A percentile compares a stretch with the other conserved stretches of the same genome.
phyloP scores from a whole-genome alignment of 352 stramenopile genomes.

The Phytophthora boehmeriae region DNA sequence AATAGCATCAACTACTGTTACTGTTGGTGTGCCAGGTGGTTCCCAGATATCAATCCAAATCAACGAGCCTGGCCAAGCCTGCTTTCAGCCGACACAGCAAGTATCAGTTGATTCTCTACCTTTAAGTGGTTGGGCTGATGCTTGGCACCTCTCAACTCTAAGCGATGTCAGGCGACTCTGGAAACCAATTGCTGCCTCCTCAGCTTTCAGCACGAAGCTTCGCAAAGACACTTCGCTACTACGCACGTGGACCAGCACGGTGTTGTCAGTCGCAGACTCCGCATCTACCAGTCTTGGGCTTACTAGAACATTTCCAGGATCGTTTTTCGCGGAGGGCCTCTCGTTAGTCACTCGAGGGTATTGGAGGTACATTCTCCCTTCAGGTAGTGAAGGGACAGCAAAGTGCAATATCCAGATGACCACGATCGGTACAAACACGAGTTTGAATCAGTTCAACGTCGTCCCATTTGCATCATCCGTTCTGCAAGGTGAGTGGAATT shows the following conservation, averaged over 20 bases:
- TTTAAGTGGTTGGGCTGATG: constrained; percentile 58
- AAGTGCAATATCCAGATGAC: constrained; percentile 34
- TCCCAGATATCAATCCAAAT: constrained; percentile 33
- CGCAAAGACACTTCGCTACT: constrained; percentile 44
- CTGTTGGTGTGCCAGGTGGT: constrained; percentile 36
- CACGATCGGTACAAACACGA: constrained; percentile 35
- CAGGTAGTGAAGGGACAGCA: constrained; percentile 1
- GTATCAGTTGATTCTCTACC: constrained; percentile 32
- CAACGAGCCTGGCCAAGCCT: constrained; percentile 41
- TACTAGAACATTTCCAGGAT: constrained; percentile 35
- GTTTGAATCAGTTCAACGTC: constrained; percentile 8
- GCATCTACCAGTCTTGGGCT: constrained; percentile 25
- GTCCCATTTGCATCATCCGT: constrained; percentile 15
- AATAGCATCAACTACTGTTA: constrained; percentile 11
- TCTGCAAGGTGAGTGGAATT: constrained; percentile 37
- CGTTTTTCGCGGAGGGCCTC: constrained; percentile 46
- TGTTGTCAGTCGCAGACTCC: constrained; percentile 35
- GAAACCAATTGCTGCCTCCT: constrained; percentile 19
- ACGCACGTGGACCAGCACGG: constrained; percentile 37
- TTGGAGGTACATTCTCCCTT: constrained; percentile 14
- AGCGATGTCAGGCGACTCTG: constrained; percentile 35
- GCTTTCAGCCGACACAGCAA: constrained; percentile 16
- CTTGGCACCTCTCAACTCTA: constrained; percentile 47
- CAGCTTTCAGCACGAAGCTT: constrained; percentile 20
- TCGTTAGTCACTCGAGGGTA: constrained; percentile 52